Evolutionary conservation across 2,329 filamentous ascomycete genomes (phyloP).

Genomic region (Penicillium sp.): DNA sequence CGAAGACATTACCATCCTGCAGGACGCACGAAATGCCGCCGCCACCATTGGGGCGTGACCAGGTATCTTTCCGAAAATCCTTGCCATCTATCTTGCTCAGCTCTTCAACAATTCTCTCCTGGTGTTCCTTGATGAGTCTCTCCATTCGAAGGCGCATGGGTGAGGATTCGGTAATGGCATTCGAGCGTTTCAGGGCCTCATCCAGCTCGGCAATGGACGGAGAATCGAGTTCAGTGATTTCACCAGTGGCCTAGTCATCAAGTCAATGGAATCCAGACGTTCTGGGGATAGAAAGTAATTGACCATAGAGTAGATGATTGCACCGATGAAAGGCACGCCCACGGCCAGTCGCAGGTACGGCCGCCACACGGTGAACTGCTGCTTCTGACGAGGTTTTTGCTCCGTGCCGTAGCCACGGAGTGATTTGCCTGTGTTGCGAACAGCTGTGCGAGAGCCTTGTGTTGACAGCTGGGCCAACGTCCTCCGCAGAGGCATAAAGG

Average conservation of each 20-base stretch:
- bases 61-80: constrained; percentile 78
- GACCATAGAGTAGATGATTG: constrained; percentile 54
- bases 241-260: constrained; percentile 32
- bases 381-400: constrained; percentile 20
- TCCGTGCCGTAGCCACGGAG: constrained; percentile 29
- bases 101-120: constrained; percentile 78
- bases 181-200: constrained; percentile 73
- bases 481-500: constrained; percentile 36
- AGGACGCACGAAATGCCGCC: constrained; percentile 93
- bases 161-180: constrained; percentile 69
- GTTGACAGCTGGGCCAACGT: constrained; percentile 29
- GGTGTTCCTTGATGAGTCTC: constrained; percentile 88
- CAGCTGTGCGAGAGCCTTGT: constrained; percentile 21
- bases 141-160: constrained; percentile 99
- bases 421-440: constrained; percentile 18
- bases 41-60: constrained; percentile 82
- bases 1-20: constrained; percentile 94
- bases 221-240: constrained; percentile 39
- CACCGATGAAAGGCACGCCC: constrained; percentile 50
- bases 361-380: constrained; percentile 41
- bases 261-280: neutral
- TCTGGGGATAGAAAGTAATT: neutral
- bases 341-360: constrained; percentile 50
- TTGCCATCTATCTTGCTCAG: constrained; percentile 81
- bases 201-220: constrained; percentile 82